These are phyloP conservation scores for Wallacemonas sp. DNA, from an alignment of 208 protist species.

Conservation along the genomic window DNA sequence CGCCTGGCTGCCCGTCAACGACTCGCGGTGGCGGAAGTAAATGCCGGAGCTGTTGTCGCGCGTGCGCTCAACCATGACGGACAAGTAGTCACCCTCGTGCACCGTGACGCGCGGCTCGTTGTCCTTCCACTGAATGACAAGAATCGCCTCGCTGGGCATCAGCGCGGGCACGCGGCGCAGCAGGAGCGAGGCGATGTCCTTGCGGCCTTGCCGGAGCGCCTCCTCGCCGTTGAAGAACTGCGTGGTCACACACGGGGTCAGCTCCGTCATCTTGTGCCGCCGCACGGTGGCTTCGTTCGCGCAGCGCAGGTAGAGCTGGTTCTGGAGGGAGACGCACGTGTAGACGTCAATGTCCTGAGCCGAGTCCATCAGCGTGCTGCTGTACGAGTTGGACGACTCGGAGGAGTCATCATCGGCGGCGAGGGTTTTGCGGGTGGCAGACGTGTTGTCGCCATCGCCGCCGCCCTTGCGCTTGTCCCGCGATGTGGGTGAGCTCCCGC, in stretches of 20 bases:
- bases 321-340: slow-evolving; percentile 51
- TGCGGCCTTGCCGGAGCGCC: slow-evolving; percentile 20
- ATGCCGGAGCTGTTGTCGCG: slow-evolving; percentile 30
- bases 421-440: background rate
- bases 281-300: slow-evolving; percentile 46
- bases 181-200: slow-evolving; percentile 31
- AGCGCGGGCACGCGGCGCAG: slow-evolving; percentile 25
- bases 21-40: slow-evolving; percentile 9
- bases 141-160: slow-evolving; percentile 13
- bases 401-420: background rate
- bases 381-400: slow-evolving; percentile 7
- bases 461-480: background rate
- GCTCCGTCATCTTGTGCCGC: slow-evolving; percentile 38
- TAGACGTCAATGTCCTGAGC: slow-evolving; percentile 52
- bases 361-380: slow-evolving; percentile 42
- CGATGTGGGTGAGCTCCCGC: background rate
- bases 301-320: slow-evolving; percentile 56
- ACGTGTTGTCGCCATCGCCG: background rate
- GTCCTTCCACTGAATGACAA: slow-evolving; percentile 33
- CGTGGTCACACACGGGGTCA: slow-evolving; percentile 40
- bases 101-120: slow-evolving; percentile 39
- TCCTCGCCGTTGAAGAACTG: slow-evolving; percentile 20
- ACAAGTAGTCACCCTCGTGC: slow-evolving; percentile 15
- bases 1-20: background rate
- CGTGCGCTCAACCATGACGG: slow-evolving; percentile 15